These are phyloP conservation scores for Calycina herbarum DNA, from an alignment of 2,329 filamentous ascomycete genomes.

Conservation along the genomic window DNA sequence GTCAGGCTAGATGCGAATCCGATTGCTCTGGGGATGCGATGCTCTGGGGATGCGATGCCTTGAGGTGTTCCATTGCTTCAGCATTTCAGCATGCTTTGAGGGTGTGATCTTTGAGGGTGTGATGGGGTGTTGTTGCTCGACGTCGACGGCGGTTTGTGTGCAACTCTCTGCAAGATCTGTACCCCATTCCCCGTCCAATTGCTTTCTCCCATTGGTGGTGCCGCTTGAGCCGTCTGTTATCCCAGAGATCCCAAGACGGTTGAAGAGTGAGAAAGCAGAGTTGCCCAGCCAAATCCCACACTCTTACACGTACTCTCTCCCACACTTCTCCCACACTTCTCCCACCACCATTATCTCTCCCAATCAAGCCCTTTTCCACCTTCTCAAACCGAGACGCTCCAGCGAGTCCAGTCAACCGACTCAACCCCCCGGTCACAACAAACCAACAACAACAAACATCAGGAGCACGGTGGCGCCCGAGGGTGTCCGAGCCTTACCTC, in stretches of 20 bases:
- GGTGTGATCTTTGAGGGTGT: background rate
- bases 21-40: background rate
- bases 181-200: too few species aligned
- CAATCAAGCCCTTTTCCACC: too few species aligned
- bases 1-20: background rate
- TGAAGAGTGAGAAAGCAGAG: too few species aligned
- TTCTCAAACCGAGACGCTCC: background rate
- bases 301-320: too few species aligned
- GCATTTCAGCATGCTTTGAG: too few species aligned
- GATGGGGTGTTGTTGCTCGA: background rate
- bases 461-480: background rate
- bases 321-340: background rate
- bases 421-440: background rate
- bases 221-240: too few species aligned
- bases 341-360: background rate
- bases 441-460: conserved; percentile 1
- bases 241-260: too few species aligned
- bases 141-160: too few species aligned
- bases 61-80: background rate
- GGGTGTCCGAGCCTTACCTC: background rate
- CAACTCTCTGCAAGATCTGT: too few species aligned
- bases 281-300: too few species aligned
- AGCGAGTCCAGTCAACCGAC: background rate
- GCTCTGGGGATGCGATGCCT: background rate
- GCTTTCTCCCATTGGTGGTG: too few species aligned